Conservation (phyloP, 2,329 filamentous ascomycete species). For the Onygenales sp. region DNA sequence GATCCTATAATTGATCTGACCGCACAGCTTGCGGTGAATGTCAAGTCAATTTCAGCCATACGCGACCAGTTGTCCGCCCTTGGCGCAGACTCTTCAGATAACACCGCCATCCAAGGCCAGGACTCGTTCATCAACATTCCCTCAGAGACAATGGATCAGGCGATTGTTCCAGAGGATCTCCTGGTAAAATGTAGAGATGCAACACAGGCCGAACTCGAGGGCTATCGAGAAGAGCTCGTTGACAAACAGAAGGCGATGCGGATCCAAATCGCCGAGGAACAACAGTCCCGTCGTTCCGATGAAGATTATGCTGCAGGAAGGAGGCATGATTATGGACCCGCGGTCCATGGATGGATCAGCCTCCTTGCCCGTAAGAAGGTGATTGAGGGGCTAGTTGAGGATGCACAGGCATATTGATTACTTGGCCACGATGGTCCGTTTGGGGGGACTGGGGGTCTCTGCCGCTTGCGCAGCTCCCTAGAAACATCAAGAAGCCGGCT, state of each 20-base stretch:
- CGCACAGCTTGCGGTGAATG: constrained; percentile 33
- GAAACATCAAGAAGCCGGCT: too few relatives aligned
- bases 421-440: background rate
- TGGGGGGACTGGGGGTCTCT: too few relatives aligned
- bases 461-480: too few relatives aligned
- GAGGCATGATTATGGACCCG: constrained; percentile 57
- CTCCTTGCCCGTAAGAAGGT: constrained; percentile 58
- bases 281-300: constrained; percentile 28
- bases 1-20: constrained; percentile 49
- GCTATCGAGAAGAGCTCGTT: constrained; percentile 19
- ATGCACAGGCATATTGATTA: background rate
- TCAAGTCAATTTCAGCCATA: constrained; percentile 34
- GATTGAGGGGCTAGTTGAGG: constrained; percentile 30
- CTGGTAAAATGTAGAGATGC: constrained; percentile 16
- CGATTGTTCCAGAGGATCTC: constrained; percentile 17
- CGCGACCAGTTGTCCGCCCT: constrained; percentile 19
- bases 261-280: constrained; percentile 29
- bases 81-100: background rate
- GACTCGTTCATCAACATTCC: constrained; percentile 30
- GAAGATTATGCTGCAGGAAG: constrained; percentile 32
- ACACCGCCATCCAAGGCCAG: constrained; percentile 19
- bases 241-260: constrained; percentile 24
- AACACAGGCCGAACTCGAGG: constrained; percentile 22
- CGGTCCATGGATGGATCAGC: constrained; percentile 59
- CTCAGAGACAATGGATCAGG: constrained; percentile 23